Conservation (phyloP, 495 filamentous ascomycete species). For the Penicillium canescens region DNA sequence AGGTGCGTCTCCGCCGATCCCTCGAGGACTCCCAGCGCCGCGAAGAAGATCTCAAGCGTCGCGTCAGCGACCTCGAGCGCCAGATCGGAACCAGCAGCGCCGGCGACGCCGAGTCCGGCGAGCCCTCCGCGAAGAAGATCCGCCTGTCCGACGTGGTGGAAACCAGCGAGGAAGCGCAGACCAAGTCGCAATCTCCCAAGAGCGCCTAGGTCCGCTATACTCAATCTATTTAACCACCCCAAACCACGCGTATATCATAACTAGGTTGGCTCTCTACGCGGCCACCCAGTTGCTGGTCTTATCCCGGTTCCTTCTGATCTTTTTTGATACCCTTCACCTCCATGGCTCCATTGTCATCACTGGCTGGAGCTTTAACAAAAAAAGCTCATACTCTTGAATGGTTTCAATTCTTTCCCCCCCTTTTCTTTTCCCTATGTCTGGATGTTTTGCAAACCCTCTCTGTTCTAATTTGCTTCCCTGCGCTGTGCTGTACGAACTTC, state of each 20-base stretch:
- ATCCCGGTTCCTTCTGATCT: constrained; percentile 33
- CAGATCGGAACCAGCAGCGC: constrained; percentile 40
- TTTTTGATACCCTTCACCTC: constrained; percentile 44
- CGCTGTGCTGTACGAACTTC: constrained; percentile 25
- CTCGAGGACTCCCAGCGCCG: constrained; percentile 74
- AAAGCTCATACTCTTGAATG: constrained; percentile 21
- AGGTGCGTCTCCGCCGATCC: constrained; percentile 62
- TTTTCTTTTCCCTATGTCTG: constrained; percentile 4
- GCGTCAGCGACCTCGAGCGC: constrained; percentile 76
- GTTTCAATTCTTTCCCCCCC: constrained; percentile 15
- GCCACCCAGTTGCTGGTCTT: constrained; percentile 13
- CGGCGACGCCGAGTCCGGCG: constrained; percentile 31
- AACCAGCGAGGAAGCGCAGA: constrained; percentile 31
- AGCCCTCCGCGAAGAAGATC: constrained; percentile 49
- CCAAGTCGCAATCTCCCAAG: constrained; percentile 36
- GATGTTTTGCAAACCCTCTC: constrained; percentile 20
- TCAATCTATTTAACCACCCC: not conserved
- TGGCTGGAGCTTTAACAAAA: constrained; percentile 32
- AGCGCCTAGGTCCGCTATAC: constrained; percentile 24
- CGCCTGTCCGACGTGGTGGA: constrained; percentile 46
- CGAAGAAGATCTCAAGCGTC: constrained; percentile 79
- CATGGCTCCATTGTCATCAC: constrained; percentile 37
- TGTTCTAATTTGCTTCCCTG: constrained; percentile 18
- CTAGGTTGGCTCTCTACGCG: not conserved
- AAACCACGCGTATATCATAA: not conserved